Evolutionary conservation across 257 asterid genomes (phyloP).

Genomic region (Rehmannia glutinosa): DNA sequence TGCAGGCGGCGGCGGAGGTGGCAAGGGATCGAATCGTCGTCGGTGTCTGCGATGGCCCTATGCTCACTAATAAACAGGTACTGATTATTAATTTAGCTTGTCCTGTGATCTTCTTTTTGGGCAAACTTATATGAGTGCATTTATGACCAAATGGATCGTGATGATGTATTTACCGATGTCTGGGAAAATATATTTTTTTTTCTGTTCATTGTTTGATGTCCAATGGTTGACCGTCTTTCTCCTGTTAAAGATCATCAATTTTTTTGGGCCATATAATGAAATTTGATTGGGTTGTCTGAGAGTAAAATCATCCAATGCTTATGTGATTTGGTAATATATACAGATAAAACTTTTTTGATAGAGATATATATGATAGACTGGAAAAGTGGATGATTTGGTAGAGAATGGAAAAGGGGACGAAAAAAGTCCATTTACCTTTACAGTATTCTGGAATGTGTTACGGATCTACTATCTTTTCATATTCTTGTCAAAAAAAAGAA

Average conservation of each 20-base stretch:
- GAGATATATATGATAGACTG: not conserved
- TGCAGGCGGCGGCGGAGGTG: conserved; percentile 64
- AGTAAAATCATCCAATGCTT: not conserved
- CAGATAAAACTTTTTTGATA: not conserved
- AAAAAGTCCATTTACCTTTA: not conserved
- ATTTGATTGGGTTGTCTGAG: not conserved
- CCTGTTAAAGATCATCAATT: not conserved
- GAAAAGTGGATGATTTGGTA: too few relatives aligned
- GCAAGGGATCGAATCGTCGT: conserved; percentile 70
- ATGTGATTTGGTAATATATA: not conserved
- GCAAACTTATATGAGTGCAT: not conserved
- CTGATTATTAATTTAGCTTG: not conserved
- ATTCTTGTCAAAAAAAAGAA: too few relatives aligned
- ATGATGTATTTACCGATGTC: not conserved
- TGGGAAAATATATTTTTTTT: not conserved
- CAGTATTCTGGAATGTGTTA: not conserved
- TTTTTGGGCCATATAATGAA: not conserved
- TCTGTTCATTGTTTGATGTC: not conserved
- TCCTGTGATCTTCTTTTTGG: not conserved
- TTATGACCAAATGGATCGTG: not conserved
- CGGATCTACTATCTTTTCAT: too few relatives aligned
- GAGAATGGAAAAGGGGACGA: not conserved
- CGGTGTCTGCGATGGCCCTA: conserved; percentile 91
- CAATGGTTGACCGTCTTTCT: not conserved
- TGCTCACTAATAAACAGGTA: conserved; percentile 80